Base-by-base conservation (phyloP, 345 rosid species). In the Viola odorata region DNA sequence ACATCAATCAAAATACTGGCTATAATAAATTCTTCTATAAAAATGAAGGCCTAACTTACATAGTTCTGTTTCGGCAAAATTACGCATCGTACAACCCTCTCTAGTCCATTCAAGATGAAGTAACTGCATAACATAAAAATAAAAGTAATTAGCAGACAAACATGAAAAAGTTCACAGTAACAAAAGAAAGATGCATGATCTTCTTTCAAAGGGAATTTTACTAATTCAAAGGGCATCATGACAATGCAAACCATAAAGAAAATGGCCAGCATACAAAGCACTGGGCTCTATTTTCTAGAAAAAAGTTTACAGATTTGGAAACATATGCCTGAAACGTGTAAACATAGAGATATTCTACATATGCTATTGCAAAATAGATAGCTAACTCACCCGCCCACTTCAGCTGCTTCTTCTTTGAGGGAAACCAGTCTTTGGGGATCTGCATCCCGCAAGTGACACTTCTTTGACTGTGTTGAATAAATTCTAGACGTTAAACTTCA, bases 91-190 rank as follows among this genome's bases (percentile, higher is more conserved):
- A 82, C 88, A 70, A 94, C 97, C 70, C 96, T 85, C 80, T 94
- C 99, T 10, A 94, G 86, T 65, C 99, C 99, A 67, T 94, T 90
- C 78, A 94, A 69, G 64, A 94, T 68, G 75, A 90, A 88, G 74
- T 86, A 94, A 53, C 99, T 94, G 64, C 67, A 71, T 45, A 50
- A 47, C 53, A 77, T 47, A 70, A 69, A 72, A 55, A 12, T 13
- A 41, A 52, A 66, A 32, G 2, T 39, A 57, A 50, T 60, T 13
- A 66, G 37, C 37, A 63, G 41, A 14, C 13, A 11, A 7, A 58
- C 36, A 38, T 40, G 41, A 61, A 38, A 50, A 32, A 5, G 12
- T 23, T 37, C 37, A 5, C 40, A 57, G 37, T 5, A 9, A 40
- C 38, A 8, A 39, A 52, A 37, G 32, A 23, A 23, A 44, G 8